phyloP scores from a whole-genome alignment of 148 eudicot genomes.

The Rhododendron ferrugineum region DNA sequence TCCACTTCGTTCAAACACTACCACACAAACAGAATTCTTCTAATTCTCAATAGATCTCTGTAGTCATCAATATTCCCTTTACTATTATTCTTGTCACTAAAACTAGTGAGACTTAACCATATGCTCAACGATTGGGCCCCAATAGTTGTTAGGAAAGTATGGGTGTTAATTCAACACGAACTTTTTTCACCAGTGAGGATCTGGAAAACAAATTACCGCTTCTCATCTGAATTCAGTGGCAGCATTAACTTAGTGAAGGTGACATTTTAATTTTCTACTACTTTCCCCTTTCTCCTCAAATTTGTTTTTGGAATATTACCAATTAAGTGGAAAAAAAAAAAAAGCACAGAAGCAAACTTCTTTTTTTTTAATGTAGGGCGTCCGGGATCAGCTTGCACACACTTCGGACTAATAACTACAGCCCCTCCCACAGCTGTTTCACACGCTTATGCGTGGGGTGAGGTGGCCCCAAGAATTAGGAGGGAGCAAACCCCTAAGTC shows the following conservation, averaged over 20 bases:
- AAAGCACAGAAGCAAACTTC: background rate
- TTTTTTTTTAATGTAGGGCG: too few species aligned
- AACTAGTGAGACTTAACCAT: background rate
- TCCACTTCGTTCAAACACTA: background rate
- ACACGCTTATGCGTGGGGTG: too few species aligned
- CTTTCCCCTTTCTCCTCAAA: background rate
- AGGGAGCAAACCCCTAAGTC: too few species aligned
- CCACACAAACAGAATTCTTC: background rate
- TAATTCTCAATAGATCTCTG: background rate
- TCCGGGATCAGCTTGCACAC: too few species aligned
- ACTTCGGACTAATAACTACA: too few species aligned
- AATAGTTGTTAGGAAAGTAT: background rate
- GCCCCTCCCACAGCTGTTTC: too few species aligned
- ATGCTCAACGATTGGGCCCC: background rate
- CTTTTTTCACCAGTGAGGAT: background rate
- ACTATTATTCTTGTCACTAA: background rate
- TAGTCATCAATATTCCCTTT: background rate
- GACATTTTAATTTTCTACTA: background rate
- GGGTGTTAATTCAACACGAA: background rate
- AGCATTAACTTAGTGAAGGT: background rate
- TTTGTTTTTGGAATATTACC: background rate
- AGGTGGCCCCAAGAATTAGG: too few species aligned
- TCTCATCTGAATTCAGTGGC: background rate
- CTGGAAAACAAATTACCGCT: background rate
- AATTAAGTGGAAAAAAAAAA: background rate